phyloP scores from a whole-genome alignment of 805 yeast genomes.

The Saccharomycopsis oosterbeekiorum region DNA sequence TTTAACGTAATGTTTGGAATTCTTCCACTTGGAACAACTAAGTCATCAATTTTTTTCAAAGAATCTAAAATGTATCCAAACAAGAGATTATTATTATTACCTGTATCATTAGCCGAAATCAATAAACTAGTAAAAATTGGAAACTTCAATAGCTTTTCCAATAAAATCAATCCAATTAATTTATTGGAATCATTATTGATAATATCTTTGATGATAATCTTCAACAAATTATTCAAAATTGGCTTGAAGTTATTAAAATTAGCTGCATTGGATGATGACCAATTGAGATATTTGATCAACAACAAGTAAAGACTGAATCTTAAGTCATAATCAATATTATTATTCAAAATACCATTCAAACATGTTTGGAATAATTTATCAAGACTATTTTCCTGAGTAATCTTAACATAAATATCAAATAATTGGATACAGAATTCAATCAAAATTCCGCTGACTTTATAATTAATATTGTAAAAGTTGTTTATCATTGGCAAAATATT shows the following conservation, averaged over 20 bases:
- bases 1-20: slow-evolving; percentile 29
- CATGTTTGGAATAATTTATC: slow-evolving; percentile 66
- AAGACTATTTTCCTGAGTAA: slow-evolving; percentile 34
- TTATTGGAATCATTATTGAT: slow-evolving; percentile 66
- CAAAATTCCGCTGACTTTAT: slow-evolving; percentile 61
- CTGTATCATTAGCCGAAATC: slow-evolving; percentile 35
- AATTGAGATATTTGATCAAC: slow-evolving; percentile 53
- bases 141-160: slow-evolving; percentile 45
- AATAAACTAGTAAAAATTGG: slow-evolving; percentile 19
- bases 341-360: slow-evolving; percentile 59
- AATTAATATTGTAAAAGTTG: slow-evolving; percentile 59
- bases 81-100: not conserved
- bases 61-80: slow-evolving; percentile 1
- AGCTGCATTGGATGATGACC: slow-evolving; percentile 32
- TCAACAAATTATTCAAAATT: slow-evolving; percentile 44
- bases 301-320: slow-evolving; percentile 75
- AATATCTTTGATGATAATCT: slow-evolving; percentile 65
- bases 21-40: not conserved
- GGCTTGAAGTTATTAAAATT: slow-evolving; percentile 21
- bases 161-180: slow-evolving; percentile 62
- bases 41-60: not conserved
- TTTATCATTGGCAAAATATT: slow-evolving; percentile 65
- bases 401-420: slow-evolving; percentile 40
- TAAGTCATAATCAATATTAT: slow-evolving; percentile 55
- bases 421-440: slow-evolving; percentile 67